A percentile compares a stretch with the other conserved stretches of the same genome.
These are phyloP conservation scores for Coniochaeta sp. DNA, from an alignment of 2,329 filamentous ascomycete genomes.

Conservation along the genomic window DNA sequence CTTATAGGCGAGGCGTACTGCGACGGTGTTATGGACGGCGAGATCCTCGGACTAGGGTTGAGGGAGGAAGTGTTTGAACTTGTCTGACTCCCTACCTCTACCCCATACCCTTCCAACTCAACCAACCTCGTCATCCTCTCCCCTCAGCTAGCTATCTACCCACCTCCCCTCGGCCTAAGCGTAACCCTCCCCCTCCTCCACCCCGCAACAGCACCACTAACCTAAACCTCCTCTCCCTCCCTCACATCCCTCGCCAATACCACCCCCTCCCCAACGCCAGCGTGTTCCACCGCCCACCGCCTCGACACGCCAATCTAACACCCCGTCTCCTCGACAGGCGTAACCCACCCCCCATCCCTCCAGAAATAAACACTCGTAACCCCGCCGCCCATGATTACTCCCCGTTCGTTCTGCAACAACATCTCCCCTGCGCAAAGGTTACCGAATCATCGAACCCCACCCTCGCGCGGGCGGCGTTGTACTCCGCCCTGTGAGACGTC, in stretches of 20 bases:
- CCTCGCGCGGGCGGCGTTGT: background rate
- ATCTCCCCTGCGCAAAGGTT: background rate
- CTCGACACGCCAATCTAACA: background rate
- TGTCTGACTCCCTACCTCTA: too few species aligned
- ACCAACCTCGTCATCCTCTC: too few species aligned
- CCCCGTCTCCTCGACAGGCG: background rate
- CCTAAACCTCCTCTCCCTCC: background rate
- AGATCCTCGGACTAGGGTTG: conserved; percentile 7
- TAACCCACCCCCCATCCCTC: background rate
- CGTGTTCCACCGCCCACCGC: background rate
- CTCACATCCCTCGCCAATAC: background rate
- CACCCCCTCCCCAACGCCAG: background rate
- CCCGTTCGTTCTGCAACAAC: background rate
- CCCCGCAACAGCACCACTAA: background rate
- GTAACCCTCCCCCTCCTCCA: background rate
- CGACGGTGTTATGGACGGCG: conserved; percentile 12
- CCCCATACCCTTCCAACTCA: too few species aligned
- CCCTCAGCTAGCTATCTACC: too few species aligned
- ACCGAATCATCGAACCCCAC: background rate
- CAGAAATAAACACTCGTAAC: background rate
- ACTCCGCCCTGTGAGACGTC: background rate
- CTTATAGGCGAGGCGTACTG: conserved; percentile 12
- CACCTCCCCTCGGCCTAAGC: too few species aligned
- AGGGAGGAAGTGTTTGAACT: background rate
- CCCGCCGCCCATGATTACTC: background rate